phyloP scores from a whole-genome alignment of 176 grass and related monocot genomes.

The Oryza officinalis region DNA sequence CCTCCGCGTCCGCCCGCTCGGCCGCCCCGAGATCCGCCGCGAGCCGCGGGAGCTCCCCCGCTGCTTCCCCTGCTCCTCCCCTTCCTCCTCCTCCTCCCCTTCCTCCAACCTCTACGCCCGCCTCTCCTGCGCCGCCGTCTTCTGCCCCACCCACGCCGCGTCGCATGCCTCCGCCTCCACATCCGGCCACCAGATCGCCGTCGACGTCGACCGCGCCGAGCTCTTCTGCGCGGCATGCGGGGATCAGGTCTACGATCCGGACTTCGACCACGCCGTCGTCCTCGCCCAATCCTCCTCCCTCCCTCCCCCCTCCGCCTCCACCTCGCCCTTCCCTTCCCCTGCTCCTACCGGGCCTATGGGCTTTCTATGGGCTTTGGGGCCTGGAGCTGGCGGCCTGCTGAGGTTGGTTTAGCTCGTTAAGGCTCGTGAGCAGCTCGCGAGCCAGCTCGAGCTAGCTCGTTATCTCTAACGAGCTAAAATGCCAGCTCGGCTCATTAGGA shows the following conservation, averaged over 20 bases:
- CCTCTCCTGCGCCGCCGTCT: conserved; percentile 73
- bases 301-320: conserved; percentile 2
- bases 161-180: conserved; percentile 47
- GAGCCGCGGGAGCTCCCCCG: too few relatives aligned
- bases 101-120: conserved; percentile 65
- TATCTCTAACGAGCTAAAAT: too few relatives aligned
- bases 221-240: conserved; percentile 84
- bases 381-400: too few relatives aligned
- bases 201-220: conserved; percentile 89
- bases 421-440: too few relatives aligned
- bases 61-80: conserved; percentile 49
- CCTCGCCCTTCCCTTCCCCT: background rate
- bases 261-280: conserved; percentile 86
- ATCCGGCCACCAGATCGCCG: conserved; percentile 81
- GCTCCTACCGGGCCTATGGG: too few relatives aligned
- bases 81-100: conserved; percentile 44
- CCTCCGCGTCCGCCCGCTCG: too few relatives aligned
- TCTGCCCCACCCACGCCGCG: conserved; percentile 65
- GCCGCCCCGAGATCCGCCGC: too few relatives aligned
- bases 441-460: too few relatives aligned
- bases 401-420: too few relatives aligned
- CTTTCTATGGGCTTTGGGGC: too few relatives aligned
- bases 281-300: conserved; percentile 62
- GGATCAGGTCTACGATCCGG: conserved; percentile 91
- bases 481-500: too few relatives aligned